Evolutionary conservation across 1,139 yeast species (phyloP).

Genomic region (Waltiozyma sp.): DNA sequence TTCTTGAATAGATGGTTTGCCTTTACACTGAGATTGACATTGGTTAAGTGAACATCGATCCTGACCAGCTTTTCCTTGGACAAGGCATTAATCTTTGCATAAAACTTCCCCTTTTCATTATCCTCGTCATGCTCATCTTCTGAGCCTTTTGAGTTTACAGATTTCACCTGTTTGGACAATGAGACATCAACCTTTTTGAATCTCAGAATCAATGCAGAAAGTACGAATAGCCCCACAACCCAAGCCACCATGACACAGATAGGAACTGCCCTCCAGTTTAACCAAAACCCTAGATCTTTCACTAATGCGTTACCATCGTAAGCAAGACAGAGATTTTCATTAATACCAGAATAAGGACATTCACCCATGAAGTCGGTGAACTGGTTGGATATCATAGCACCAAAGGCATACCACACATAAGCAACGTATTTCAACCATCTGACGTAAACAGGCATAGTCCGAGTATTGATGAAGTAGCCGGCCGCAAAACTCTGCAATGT

Average conservation of each 20-base stretch:
- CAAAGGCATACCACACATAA: conserved; percentile 70
- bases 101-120: not conserved
- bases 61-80: not conserved
- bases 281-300: conserved; percentile 47
- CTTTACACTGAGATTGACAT: conserved; percentile 2
- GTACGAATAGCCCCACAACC: conserved; percentile 41
- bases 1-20: conserved; percentile 1
- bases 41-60: not conserved
- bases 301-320: conserved; percentile 44
- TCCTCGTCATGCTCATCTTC: not conserved
- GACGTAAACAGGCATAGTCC: conserved; percentile 73
- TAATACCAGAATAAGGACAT: conserved; percentile 31
- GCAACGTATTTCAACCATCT: conserved; percentile 74
- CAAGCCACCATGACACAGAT: conserved; percentile 50
- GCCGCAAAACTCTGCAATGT: conserved; percentile 59
- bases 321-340: conserved; percentile 29
- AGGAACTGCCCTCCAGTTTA: conserved; percentile 60
- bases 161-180: conserved; percentile 7
- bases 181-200: conserved; percentile 7
- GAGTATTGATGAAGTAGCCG: conserved; percentile 71
- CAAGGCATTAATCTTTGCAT: not conserved
- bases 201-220: conserved; percentile 4
- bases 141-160: not conserved
- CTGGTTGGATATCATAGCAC: conserved; percentile 56
- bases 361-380: conserved; percentile 49